Conservation (phyloP, 2,329 filamentous ascomycete species). For the Colletotrichum nymphaeae region DNA sequence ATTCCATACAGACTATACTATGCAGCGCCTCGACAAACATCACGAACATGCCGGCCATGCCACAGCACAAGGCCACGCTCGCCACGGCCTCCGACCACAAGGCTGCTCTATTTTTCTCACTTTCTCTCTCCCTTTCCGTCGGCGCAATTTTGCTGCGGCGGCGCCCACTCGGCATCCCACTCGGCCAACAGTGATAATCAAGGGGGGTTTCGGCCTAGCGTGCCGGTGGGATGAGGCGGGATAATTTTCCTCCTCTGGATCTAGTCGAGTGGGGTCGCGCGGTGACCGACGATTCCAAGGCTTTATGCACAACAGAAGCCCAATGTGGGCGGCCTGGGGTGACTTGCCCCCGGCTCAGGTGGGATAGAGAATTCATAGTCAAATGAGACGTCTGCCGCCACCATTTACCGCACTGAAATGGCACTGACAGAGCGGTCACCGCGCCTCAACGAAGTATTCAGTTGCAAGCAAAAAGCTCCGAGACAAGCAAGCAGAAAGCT, state of each 20-base stretch:
- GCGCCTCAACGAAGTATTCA: no score
- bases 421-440: no score
- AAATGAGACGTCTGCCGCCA: background rate
- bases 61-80: no score
- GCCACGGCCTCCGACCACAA: background rate
- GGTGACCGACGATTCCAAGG: background rate
- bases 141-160: background rate
- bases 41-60: background rate
- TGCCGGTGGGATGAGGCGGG: slow-evolving; percentile 21
- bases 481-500: background rate
- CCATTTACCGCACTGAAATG: background rate
- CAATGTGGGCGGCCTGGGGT: background rate
- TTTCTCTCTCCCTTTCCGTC: background rate
- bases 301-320: background rate
- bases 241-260: background rate
- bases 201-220: background rate
- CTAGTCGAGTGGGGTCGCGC: background rate
- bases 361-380: background rate
- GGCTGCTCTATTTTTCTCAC: background rate
- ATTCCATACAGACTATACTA: background rate
- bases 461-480: no score
- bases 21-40: background rate
- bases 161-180: background rate
- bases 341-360: background rate
- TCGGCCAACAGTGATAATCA: background rate